Conservation (phyloP, 2,329 filamentous ascomycete genomes). For the Xylariaceae sp. region DNA sequence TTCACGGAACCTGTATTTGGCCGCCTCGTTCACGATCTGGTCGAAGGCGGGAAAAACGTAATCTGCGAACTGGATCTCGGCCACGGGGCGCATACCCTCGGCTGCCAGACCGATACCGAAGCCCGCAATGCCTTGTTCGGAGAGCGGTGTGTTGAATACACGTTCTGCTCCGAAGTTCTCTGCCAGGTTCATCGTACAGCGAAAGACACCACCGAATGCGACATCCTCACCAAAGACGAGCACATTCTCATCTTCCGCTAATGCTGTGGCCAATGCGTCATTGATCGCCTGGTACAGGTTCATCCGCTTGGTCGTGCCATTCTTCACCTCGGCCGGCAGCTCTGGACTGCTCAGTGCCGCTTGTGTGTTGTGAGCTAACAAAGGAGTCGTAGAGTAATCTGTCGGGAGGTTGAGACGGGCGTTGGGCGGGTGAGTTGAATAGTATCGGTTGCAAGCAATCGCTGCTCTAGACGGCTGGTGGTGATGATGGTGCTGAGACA, state of each 20-base stretch:
- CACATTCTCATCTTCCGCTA: conserved; percentile 78
- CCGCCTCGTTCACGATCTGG: conserved; percentile 88
- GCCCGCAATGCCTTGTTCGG: conserved; percentile 89
- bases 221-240: conserved; percentile 95
- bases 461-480: conserved; percentile 3
- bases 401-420: conserved; percentile 75
- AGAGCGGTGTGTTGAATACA: conserved; percentile 94
- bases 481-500: not conserved
- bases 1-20: conserved; percentile 78
- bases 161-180: conserved; percentile 81
- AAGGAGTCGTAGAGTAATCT: conserved; percentile 76
- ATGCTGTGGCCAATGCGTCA: conserved; percentile 74
- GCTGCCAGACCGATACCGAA: conserved; percentile 88
- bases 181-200: conserved; percentile 85
- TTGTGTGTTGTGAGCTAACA: conserved; percentile 76
- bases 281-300: conserved; percentile 96
- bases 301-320: conserved; percentile 73
- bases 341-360: conserved; percentile 66
- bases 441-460: conserved; percentile 27
- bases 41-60: conserved; percentile 93
- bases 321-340: conserved; percentile 59
- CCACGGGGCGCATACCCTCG: conserved; percentile 86
- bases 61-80: conserved; percentile 94
- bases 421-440: conserved; percentile 54
- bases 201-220: conserved; percentile 92